phyloP scores from a whole-genome alignment of 495 filamentous ascomycete genomes.

The Penicillium maclennaniae region DNA sequence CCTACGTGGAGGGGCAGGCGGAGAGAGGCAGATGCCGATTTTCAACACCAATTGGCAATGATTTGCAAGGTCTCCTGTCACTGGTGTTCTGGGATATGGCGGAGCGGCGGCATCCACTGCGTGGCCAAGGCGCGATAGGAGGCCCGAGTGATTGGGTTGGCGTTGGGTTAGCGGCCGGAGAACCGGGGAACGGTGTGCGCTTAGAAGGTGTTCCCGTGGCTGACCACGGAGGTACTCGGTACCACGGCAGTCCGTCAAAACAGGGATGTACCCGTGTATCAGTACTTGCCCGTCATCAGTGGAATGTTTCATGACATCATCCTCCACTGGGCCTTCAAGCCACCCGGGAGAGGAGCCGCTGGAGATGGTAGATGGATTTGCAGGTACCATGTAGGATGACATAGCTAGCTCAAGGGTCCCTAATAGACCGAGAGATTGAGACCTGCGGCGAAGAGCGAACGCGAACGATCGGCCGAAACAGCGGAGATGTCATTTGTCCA shows the following conservation, averaged over 20 bases:
- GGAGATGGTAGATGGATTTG: background rate
- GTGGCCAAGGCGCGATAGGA: too few relatives aligned
- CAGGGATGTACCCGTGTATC: background rate
- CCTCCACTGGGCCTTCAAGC: background rate
- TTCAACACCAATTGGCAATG: background rate
- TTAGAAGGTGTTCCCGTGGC: too few relatives aligned
- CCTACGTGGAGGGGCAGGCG: slow-evolving; percentile 17
- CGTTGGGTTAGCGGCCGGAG: too few relatives aligned
- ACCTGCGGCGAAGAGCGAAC: background rate
- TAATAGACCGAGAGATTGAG: background rate
- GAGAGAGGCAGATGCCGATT: slow-evolving; percentile 4
- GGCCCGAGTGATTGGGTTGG: too few relatives aligned
- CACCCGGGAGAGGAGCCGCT: too few relatives aligned
- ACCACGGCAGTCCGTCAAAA: background rate
- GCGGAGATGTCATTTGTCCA: background rate
- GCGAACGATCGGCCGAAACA: background rate
- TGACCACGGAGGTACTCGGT: background rate
- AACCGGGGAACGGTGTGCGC: too few relatives aligned
- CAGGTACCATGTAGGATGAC: background rate
- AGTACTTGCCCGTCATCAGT: background rate
- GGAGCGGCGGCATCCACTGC: too few relatives aligned
- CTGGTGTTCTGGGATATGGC: background rate
- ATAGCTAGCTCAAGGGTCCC: background rate
- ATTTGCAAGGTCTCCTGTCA: background rate
- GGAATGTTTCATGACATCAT: background rate